Evolutionary conservation across 2,329 filamentous ascomycete species (phyloP), one percentile per base, ranked within the genome.

Genomic region (Fusarium pseudoanthophilum): DNA sequence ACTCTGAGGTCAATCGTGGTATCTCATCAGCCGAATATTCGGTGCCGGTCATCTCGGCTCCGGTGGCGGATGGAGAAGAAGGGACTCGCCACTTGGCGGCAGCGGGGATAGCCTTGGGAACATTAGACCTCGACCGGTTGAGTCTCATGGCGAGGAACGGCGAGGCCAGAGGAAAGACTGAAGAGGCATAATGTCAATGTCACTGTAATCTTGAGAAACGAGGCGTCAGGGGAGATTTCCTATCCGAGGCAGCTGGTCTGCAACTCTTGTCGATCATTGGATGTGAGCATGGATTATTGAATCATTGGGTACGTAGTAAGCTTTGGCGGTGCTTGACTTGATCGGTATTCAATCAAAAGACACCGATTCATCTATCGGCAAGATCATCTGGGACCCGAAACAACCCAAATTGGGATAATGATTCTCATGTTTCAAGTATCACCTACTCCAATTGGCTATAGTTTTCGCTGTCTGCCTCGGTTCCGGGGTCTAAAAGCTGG

Each of bases 81-180:
- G 73, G 74, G 34, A 73, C 77, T 32, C 72, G 70, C 36, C 76
- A 78, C 13, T 64, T 80, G 51, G 79, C 69, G 36, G 66, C 77
- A 63, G 79, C 78, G 11, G 78, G 77, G 26, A 64, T 79, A 49
- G 64, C 76, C 24, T 48, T 81, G 69, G 80, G 79, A 37, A 76
- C 77, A 37, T 71, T 72, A 30, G 77, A 82, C n/a, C 67, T 82
- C 39, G 81, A 82, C 39, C 76, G 79, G n/a, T 63, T 82, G 58
- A 81, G 78, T 56, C 45, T 61, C 51, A 75, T 74, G 70, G 78
- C 80, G 26, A 75, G 77, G 57, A 36, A 64, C 32, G 53, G 56
- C 15, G 69, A 57, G 51, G 36, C 51, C 32, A 61, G 51, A 26
- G 37, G 39, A 16, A 34, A 49, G 26, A 46, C 45, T 61, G 63